A percentile compares a stretch with the other conserved stretches of the same genome.
Evolutionary conservation across 257 asterid genomes (phyloP).

Genomic region (Plantago major): DNA sequence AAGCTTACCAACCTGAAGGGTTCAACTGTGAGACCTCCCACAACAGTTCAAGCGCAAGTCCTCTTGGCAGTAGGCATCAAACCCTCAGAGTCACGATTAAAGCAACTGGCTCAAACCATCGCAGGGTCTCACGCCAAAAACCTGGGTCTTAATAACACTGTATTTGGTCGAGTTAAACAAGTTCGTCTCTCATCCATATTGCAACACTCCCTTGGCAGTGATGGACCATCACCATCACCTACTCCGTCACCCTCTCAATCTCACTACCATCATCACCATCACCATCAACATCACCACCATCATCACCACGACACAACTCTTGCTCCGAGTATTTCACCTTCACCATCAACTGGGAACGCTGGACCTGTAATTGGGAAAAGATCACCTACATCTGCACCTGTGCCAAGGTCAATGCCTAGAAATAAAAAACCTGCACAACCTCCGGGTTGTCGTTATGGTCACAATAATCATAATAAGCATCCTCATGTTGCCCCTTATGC

Average conservation of each 20-base stretch:
- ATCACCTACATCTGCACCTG: conserved; percentile 38
- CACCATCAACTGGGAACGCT: conserved; percentile 36
- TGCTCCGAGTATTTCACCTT: conserved; percentile 66
- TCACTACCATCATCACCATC: conserved; percentile 42
- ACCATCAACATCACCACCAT: conserved; percentile 44
- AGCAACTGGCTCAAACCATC: conserved; percentile 88
- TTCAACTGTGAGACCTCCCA: conserved; percentile 65
- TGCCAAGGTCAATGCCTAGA: conserved; percentile 37
- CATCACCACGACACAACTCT: conserved; percentile 34
- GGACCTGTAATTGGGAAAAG: conserved; percentile 29
- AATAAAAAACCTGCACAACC: conserved; percentile 44
- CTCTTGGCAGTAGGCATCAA: conserved; percentile 68
- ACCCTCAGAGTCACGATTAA: conserved; percentile 67
- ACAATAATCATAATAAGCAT: conserved; percentile 32
- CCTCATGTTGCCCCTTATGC: conserved; percentile 43
- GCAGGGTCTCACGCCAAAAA: conserved; percentile 64
- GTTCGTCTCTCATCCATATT: conserved; percentile 76
- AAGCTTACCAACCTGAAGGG: conserved; percentile 74
- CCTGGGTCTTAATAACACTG: conserved; percentile 89
- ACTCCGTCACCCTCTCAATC: conserved; percentile 44
- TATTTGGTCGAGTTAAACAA: conserved; percentile 93
- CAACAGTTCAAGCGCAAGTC: conserved; percentile 71
- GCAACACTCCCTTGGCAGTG: conserved; percentile 53
- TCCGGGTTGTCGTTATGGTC: conserved; percentile 52
- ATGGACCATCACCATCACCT: conserved; percentile 43